Evolutionary conservation across 192 early-diverging fungal genomes (phyloP).

Genomic region (Helicostylum pulchrum): DNA sequence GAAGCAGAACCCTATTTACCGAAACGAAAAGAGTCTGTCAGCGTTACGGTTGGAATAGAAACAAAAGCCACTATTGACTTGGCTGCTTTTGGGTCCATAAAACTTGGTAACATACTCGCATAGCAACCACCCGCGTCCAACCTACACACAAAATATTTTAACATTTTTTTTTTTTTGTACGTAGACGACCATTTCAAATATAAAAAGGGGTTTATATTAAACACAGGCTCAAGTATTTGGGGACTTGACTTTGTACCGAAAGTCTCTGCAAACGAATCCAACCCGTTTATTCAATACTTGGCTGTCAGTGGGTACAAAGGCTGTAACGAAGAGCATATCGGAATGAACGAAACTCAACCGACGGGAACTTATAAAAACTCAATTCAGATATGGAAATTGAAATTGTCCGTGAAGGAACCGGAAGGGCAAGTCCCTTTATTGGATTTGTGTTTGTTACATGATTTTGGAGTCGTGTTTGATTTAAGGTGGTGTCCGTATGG

Average conservation of each 20-base stretch:
- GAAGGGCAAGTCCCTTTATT: conserved; percentile 16
- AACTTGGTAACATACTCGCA: background rate
- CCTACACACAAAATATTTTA: background rate
- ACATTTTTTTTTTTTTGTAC: background rate
- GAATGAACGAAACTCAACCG: conserved; percentile 15
- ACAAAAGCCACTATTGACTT: background rate
- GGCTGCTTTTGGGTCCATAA: background rate
- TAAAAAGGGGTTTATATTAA: conserved; percentile 31
- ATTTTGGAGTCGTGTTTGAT: conserved; percentile 30
- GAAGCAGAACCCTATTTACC: conserved; percentile 15
- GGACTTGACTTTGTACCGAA: conserved; percentile 36
- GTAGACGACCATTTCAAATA: conserved; percentile 17
- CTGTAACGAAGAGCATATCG: conserved; percentile 21
- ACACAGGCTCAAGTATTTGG: conserved; percentile 40
- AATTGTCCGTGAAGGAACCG: conserved; percentile 1
- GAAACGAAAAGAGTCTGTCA: background rate
- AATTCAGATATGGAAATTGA: conserved; percentile 43
- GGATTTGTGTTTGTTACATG: conserved; percentile 43
- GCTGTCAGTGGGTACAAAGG: conserved; percentile 37
- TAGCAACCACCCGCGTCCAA: background rate
- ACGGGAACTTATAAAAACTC: conserved; percentile 14
- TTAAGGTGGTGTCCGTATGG: conserved; percentile 47
- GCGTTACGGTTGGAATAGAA: conserved; percentile 8
- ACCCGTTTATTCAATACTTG: conserved; percentile 34
- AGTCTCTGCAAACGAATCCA: background rate